Evolutionary conservation across 352 stramenopile species (phyloP).

Genomic region (Phytophthora nicotianae): DNA sequence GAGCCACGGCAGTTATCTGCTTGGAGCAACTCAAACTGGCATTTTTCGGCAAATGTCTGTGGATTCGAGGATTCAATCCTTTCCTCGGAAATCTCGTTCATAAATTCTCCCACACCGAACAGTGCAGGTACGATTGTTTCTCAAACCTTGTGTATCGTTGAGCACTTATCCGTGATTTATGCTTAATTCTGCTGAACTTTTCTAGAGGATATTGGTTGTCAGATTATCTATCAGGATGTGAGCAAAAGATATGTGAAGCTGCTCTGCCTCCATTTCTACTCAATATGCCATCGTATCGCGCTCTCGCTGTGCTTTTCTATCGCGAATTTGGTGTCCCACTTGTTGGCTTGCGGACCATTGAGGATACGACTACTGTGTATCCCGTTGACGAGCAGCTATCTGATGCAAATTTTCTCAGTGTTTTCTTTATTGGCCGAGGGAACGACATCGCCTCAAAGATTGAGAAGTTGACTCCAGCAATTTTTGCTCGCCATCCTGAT

Average conservation of each 20-base stretch:
- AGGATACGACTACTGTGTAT: conserved; percentile 57
- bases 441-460: conserved; percentile 61
- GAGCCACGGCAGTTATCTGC: conserved; percentile 72
- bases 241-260: conserved; percentile 67
- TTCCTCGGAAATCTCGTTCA: conserved; percentile 83
- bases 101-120: conserved; percentile 47
- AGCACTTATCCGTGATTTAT: not conserved
- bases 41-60: conserved; percentile 75
- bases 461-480: conserved; percentile 50
- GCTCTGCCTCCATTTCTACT: conserved; percentile 56
- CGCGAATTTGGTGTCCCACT: conserved; percentile 68
- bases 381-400: conserved; percentile 51
- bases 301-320: conserved; percentile 63
- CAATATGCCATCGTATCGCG: conserved; percentile 49
- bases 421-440: conserved; percentile 64
- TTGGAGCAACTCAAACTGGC: conserved; percentile 76
- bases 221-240: conserved; percentile 64
- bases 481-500: conserved; percentile 56
- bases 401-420: conserved; percentile 57
- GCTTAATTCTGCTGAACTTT: not conserved
- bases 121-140: conserved; percentile 41
- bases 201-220: conserved; percentile 63
- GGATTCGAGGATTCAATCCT: conserved; percentile 72
- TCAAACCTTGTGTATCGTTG: not conserved
- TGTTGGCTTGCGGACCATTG: conserved; percentile 56